Base-by-base conservation (phyloP, 2,329 filamentous ascomycete species). In the Exserohilum turcica region DNA sequence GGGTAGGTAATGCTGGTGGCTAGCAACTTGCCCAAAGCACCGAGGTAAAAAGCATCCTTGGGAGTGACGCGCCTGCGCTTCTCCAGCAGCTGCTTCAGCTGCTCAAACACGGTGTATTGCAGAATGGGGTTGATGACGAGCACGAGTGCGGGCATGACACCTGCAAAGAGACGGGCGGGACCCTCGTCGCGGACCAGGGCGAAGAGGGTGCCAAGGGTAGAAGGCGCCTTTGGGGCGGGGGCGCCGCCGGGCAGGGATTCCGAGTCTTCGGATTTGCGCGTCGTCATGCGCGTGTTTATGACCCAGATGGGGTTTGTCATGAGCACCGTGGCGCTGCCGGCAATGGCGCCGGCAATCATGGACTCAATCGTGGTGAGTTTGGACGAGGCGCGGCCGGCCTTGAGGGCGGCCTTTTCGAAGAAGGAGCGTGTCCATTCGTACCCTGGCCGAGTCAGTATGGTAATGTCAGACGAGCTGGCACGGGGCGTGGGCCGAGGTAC, bases 251-350 rank as follows among this genome's bases (percentile, higher is more conserved):
- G 76, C 4, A 78, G 70, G 15, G 67, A 62, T 21, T 67, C 63
- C 43, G 72, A 66, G 19, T 75, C 74, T 42, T 81, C 79, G n/a
- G 85, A 84, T 78, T 89, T 88, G 68, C 91, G 86, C 43, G 94
- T 93, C 18, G 94, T 99, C 89, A 99, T 95, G 71, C 94, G 89
- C 48, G 94, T 99, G 82, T 99, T 99, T 75, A 99, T 82, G 45
- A 99, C 94, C 94, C 94, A 99, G 78, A 99, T 99, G 40, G 94
- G 94, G 80, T 99, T 99, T 56, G 94, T 99, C 70, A 97, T 83
- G 70, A 99, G 82, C 62, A 99, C 94, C 15, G 94, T 99, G 10
- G 93, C 93, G 62, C 88, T 92, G 10, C 94, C 94, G 35, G 94
- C 94, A 65, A 99, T 83, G 52, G 94, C 94, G 62, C 94, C 94